Conservation (phyloP, 2,329 filamentous ascomycete genomes). For the Talaromyces sp. region DNA sequence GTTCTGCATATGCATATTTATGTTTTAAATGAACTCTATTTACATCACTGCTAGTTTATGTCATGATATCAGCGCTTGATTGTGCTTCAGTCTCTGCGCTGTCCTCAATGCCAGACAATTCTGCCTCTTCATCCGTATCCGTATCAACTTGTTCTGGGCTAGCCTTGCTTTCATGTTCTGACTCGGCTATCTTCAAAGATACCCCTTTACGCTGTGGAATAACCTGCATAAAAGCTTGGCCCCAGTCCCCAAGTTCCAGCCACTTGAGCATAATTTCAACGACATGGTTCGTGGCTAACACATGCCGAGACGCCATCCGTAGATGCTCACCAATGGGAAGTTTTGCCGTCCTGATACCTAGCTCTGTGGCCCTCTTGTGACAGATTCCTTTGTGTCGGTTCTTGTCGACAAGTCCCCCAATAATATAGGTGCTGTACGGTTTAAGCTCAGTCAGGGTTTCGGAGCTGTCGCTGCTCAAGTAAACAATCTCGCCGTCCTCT, state of each 20-base stretch:
- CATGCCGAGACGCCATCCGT: conserved; percentile 78
- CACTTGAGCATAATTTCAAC: conserved; percentile 94
- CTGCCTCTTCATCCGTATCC: not conserved
- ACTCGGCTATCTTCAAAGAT: conserved; percentile 48
- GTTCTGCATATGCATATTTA: not conserved
- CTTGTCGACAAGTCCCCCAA: conserved; percentile 91
- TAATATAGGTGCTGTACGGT: conserved; percentile 84
- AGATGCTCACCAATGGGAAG: conserved; percentile 94
- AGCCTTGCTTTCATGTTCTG: not conserved
- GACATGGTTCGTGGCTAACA: conserved; percentile 92
- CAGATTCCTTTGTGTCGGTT: conserved; percentile 95
- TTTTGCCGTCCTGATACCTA: conserved; percentile 79
- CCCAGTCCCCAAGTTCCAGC: conserved; percentile 90
- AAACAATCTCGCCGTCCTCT: conserved; percentile 64
- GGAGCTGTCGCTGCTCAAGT: conserved; percentile 87
- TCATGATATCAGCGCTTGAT: not conserved
- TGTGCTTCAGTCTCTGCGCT: not conserved
- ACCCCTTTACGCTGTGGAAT: conserved; percentile 90
- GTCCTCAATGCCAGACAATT: not conserved
- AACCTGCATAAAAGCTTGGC: conserved; percentile 76
- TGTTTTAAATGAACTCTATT: not conserved
- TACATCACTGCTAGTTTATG: not conserved
- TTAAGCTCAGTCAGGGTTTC: conserved; percentile 77
- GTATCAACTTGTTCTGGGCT: not conserved
- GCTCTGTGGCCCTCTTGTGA: conserved; percentile 71